Evolutionary conservation across 768 basidiomycete genomes (phyloP), one percentile per base, ranked within the genome.

Genomic region (Daedalea quercina): DNA sequence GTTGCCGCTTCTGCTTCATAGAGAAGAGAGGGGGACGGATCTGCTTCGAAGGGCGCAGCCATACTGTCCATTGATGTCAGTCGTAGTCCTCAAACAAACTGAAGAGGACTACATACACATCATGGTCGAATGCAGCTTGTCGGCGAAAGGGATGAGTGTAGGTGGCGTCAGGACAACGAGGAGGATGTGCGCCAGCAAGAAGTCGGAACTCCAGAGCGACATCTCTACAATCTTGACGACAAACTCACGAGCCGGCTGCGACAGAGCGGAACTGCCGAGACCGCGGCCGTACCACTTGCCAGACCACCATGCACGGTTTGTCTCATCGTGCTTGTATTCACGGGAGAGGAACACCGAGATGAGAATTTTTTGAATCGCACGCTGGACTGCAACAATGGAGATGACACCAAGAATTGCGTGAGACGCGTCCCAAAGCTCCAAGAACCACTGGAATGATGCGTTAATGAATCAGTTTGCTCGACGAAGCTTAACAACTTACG

Each of bases 291-390:
- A 94, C 96, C 96, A 97, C 74, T 89, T 87, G 56, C 94, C 94
- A 17, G 94, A 94, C 96, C 96, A 99, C 95, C 95, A 98, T 1
- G 94, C 94, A 55, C 90, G 80, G 73, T 98, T 98, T 24, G 91
- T 94, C 74, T 97, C 94, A 65, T 99, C 96, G 66, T 96, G 92
- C 73, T 98, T 97, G 77, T 87, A 95, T 70, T 99, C 96, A 64
- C 96, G 87, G 23, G 93, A 91, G 44, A 98, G 78, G 79, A 94
- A 92, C 44, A 93, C 87, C 4, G 94, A 80, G 57, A 98, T 98
- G 51, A 96, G 76, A 56, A 95, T 82, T 75, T 98, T 98, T 73
- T 92, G 89, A 60, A 98, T 80, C 34, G 90, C 85, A 44, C 96
- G 81, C 69, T 98, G 94, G 47, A 99, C 84, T 23, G 88, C 82